Evolutionary conservation across 1,139 yeast genomes (phyloP).

Genomic region (Yamadazyma mexicana): DNA sequence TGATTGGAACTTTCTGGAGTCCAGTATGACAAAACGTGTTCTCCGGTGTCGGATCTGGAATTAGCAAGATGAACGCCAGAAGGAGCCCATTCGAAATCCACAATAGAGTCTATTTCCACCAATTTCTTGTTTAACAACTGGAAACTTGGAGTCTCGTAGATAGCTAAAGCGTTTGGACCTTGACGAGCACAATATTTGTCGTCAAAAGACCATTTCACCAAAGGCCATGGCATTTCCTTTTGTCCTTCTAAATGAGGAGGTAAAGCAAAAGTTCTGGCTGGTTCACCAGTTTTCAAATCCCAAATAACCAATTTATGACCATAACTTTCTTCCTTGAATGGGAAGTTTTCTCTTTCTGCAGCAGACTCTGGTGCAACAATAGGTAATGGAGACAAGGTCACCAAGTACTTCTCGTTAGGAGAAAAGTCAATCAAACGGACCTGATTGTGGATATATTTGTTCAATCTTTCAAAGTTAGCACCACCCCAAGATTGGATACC

Average conservation of each 20-base stretch:
- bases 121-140: slow-evolving; percentile 80
- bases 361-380: slow-evolving; percentile 70
- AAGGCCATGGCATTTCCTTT: slow-evolving; percentile 91
- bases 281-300: slow-evolving; percentile 84
- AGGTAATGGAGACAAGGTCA: slow-evolving; percentile 88
- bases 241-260: slow-evolving; percentile 73
- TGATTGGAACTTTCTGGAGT: slow-evolving; percentile 92
- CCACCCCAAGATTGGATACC: slow-evolving; percentile 99
- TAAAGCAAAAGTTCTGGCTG: slow-evolving; percentile 86
- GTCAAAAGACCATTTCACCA: slow-evolving; percentile 94
- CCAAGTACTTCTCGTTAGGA: slow-evolving; percentile 87
- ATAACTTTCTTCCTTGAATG: slow-evolving; percentile 84
- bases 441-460: slow-evolving; percentile 84
- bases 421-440: slow-evolving; percentile 90
- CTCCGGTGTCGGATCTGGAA: slow-evolving; percentile 52
- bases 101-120: slow-evolving; percentile 79
- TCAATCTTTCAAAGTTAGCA: slow-evolving; percentile 67
- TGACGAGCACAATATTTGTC: slow-evolving; percentile 94
- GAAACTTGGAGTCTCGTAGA: slow-evolving; percentile 75
- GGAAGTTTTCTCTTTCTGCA: slow-evolving; percentile 63
- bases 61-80: slow-evolving; percentile 71
- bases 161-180: slow-evolving; percentile 89
- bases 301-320: slow-evolving; percentile 95
- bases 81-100: slow-evolving; percentile 96
- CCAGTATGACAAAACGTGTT: slow-evolving; percentile 86